Evolutionary conservation across 306 rosid species (phyloP).

Genomic region (Ziziphus jujuba): DNA sequence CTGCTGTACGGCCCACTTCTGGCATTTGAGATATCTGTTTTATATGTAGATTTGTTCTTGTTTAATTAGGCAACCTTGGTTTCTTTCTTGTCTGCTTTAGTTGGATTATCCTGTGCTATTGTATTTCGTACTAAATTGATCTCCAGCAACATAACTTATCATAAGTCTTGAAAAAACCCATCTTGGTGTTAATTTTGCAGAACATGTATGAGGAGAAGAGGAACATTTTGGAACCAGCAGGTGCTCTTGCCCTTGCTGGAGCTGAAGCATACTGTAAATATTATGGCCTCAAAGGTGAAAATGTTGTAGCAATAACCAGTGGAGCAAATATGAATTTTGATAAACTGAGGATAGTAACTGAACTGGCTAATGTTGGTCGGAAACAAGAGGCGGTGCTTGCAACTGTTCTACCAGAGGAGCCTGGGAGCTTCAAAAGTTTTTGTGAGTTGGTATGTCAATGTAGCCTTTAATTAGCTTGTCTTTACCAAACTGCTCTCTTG

Average conservation of each 20-base stretch:
- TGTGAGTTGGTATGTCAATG: conserved; percentile 68
- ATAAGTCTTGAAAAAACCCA: conserved; percentile 6
- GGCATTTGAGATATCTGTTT: not conserved
- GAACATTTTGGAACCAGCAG: conserved; percentile 95
- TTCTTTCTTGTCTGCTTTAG: not conserved
- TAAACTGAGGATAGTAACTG: conserved; percentile 83
- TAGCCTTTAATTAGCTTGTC: conserved; percentile 1
- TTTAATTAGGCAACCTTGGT: not conserved
- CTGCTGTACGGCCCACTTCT: not conserved
- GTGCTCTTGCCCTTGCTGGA: conserved; percentile 97
- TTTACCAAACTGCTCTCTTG: not conserved
- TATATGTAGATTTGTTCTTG: not conserved
- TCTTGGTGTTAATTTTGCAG: conserved; percentile 46
- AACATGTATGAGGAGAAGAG: conserved; percentile 99
- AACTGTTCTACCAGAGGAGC: conserved; percentile 74
- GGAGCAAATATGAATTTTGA: conserved; percentile 99
- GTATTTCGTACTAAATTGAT: not conserved
- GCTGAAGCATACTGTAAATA: conserved; percentile 98
- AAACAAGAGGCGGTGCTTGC: conserved; percentile 89
- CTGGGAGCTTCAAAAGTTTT: conserved; percentile 81
- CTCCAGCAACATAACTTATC: not conserved
- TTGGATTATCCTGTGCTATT: not conserved
- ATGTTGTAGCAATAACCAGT: conserved; percentile 81
- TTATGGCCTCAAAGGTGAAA: conserved; percentile 79
- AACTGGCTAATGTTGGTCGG: conserved; percentile 93